These are phyloP conservation scores for Cucurbita maxima DNA, from an alignment of 306 rosid species.

Conservation along the genomic window DNA sequence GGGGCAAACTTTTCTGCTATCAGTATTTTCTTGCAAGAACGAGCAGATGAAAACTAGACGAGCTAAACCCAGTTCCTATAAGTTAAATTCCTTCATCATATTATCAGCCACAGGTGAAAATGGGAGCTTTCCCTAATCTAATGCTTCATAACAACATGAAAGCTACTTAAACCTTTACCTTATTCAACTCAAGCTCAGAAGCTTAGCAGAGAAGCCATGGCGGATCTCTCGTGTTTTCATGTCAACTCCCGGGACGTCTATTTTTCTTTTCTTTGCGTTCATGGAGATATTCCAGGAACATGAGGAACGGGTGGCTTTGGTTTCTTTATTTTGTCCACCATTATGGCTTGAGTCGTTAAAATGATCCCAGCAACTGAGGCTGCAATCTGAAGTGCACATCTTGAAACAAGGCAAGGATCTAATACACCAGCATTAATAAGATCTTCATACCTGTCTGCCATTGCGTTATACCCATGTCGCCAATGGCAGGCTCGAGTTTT, in stretches of 20 bases:
- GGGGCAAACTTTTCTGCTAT: background rate
- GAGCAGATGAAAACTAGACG: background rate
- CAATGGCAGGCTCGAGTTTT: conserved; percentile 54
- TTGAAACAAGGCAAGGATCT: conserved; percentile 82
- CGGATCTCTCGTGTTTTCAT: background rate
- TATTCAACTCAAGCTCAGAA: background rate
- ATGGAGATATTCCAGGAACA: conserved; percentile 68
- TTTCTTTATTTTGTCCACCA: conserved; percentile 60
- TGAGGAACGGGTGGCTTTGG: conserved; percentile 46
- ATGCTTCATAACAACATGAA: background rate
- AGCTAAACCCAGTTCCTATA: background rate
- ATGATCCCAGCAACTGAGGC: conserved; percentile 68
- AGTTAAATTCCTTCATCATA: background rate
- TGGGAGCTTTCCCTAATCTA: background rate
- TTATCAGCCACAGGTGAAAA: background rate
- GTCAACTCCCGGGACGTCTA: background rate
- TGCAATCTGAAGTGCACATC: conserved; percentile 88
- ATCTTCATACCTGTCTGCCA: conserved; percentile 69
- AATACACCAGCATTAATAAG: conserved; percentile 67
- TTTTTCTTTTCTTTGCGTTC: background rate
- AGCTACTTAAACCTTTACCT: background rate
- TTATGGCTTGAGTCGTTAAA: conserved; percentile 73
- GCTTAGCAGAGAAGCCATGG: background rate
- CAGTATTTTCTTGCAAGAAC: background rate
- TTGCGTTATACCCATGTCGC: conserved; percentile 76